A percentile compares a stretch with the other conserved stretches of the same genome.
Evolutionary conservation across 2,329 filamentous ascomycete species (phyloP).

Genomic region (Stylonectria norvegica): DNA sequence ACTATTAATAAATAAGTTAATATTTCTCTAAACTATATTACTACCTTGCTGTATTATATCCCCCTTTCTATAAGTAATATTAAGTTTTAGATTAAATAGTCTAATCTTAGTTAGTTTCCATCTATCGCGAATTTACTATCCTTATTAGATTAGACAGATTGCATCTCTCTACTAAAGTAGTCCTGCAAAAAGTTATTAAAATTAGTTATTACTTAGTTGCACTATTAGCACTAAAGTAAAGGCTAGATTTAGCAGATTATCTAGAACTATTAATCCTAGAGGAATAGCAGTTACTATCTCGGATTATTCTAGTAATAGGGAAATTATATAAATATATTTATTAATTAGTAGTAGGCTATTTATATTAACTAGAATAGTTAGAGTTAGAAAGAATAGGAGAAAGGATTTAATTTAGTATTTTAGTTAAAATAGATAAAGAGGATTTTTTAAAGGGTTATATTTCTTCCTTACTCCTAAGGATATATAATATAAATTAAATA

Average conservation of each 20-base stretch:
- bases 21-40: no score
- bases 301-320: neutral
- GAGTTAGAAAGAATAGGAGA: neutral
- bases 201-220: conserved; percentile 2
- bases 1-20: no score
- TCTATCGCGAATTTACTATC: no score
- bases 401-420: no score
- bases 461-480: neutral
- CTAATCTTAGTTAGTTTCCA: conserved; percentile 1
- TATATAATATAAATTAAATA: neutral
- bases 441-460: no score
- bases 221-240: conserved; percentile 1
- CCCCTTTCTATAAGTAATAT: no score
- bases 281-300: neutral
- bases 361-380: neutral
- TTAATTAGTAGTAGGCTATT: no score
- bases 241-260: conserved; percentile 2
- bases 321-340: neutral
- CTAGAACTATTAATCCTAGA: conserved; percentile 5
- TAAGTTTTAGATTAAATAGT: neutral
- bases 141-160: no score
- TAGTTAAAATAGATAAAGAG: neutral
- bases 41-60: no score
- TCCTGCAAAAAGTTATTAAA: conserved; percentile 4
- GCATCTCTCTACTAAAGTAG: no score